A percentile compares a stretch with the other conserved stretches of the same genome.
These are phyloP conservation scores for Kwoniella mangroviensis DNA, from an alignment of 768 basidiomycete genomes.

Conservation along the genomic window DNA sequence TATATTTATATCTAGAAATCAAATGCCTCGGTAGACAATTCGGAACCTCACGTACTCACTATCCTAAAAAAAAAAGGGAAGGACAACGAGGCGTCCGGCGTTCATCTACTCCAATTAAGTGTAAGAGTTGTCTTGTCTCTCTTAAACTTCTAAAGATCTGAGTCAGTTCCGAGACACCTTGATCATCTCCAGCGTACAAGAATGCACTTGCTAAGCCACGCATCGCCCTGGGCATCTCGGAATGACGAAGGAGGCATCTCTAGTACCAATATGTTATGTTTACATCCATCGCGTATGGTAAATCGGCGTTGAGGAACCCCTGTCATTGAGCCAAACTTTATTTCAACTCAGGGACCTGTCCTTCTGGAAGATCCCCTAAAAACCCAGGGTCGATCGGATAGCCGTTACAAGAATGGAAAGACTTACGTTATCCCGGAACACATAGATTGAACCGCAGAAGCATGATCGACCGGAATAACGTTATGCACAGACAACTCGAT, in stretches of 20 bases:
- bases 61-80: neutral
- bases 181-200: neutral
- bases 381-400: neutral
- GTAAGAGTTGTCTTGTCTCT: constrained; percentile 1
- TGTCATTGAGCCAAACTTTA: constrained; percentile 14
- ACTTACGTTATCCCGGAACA: neutral
- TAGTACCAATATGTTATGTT: neutral
- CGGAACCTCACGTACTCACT: constrained; percentile 17
- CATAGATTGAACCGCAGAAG: neutral
- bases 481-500: constrained; percentile 6
- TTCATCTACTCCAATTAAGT: constrained; percentile 3
- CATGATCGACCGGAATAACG: constrained; percentile 15
- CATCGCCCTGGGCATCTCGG: constrained; percentile 3
- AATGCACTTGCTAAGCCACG: constrained; percentile 1
- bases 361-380: constrained; percentile 3
- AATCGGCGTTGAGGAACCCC: constrained; percentile 7
- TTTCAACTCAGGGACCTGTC: neutral
- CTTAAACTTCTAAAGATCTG: constrained; percentile 8
- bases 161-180: constrained; percentile 26
- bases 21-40: constrained; percentile 9
- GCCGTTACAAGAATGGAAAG: neutral
- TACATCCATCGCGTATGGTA: constrained; percentile 16
- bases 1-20: constrained; percentile 10
- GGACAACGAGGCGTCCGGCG: constrained; percentile 15
- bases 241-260: constrained; percentile 15